Conservation (phyloP, 306 rosid genomes). For the Castanospermum australe region DNA sequence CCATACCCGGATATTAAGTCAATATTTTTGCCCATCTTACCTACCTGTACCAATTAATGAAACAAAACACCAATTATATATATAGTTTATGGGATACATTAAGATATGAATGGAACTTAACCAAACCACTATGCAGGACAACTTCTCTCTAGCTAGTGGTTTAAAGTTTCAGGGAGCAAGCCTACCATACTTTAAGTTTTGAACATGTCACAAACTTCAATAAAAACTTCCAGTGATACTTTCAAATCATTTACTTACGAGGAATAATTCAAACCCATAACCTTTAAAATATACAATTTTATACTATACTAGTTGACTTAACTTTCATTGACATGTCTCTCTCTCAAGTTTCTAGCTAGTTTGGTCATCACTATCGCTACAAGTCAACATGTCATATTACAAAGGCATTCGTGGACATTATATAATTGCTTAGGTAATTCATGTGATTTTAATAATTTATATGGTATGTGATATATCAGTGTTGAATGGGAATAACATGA, state of each 20-base stretch:
- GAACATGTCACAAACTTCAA: no score
- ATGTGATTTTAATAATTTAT: background rate
- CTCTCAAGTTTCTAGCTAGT: no score
- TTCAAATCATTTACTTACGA: no score
- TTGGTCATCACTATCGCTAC: background rate
- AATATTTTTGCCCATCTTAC: conserved; percentile 19
- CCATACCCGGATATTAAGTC: conserved; percentile 9
- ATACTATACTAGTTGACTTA: no score
- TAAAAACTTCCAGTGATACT: no score
- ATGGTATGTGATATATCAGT: background rate
- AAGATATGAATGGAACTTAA: conserved; percentile 11
- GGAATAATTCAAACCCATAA: no score
- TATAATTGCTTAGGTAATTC: background rate
- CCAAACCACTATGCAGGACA: background rate
- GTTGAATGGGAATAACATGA: background rate
- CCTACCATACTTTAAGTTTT: no score
- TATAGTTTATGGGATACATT: background rate
- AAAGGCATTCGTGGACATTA: background rate
- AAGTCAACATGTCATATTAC: background rate
- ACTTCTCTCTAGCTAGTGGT: no score
- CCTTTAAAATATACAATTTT: no score
- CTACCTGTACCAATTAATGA: conserved; percentile 27
- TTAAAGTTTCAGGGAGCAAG: no score
- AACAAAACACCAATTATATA: no score
- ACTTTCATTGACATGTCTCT: no score